phyloP scores from a whole-genome alignment of 208 protist species.

The Leishmania braziliensis region DNA sequence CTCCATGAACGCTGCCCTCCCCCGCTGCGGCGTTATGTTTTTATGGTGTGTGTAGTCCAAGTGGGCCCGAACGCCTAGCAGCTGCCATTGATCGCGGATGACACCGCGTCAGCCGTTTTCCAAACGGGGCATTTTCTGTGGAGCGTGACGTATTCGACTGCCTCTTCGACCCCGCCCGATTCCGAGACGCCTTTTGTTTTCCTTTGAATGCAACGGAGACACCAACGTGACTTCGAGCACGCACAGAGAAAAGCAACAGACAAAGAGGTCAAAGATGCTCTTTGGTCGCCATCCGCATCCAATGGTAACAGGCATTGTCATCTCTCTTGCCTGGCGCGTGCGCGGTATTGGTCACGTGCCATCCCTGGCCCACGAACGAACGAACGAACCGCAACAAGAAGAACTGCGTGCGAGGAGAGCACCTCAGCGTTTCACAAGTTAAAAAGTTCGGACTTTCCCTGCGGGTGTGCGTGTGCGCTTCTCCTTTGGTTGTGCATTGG shows the following conservation, averaged over 20 bases:
- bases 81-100: background rate
- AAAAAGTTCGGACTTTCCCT: constrained; percentile 25
- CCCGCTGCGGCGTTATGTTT: background rate
- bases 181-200: too few species aligned
- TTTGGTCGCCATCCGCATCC: background rate
- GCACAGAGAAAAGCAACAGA: background rate
- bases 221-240: background rate
- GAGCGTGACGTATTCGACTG: background rate
- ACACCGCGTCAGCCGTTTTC: background rate
- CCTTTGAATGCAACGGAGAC: background rate
- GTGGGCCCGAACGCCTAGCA: background rate
- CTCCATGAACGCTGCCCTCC: background rate
- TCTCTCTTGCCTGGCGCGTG: background rate
- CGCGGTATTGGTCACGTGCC: too few species aligned
- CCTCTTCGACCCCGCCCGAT: too few species aligned
- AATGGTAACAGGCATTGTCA: background rate
- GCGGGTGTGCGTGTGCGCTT: constrained; percentile 34
- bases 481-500: background rate
- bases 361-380: too few species aligned
- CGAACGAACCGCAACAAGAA: too few species aligned
- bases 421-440: constrained; percentile 7
- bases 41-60: background rate
- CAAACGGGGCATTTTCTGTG: background rate
- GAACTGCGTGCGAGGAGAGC: background rate
- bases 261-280: background rate